phyloP scores from a whole-genome alignment of 2,329 filamentous ascomycete species.

The Fusarium avenaceum region DNA sequence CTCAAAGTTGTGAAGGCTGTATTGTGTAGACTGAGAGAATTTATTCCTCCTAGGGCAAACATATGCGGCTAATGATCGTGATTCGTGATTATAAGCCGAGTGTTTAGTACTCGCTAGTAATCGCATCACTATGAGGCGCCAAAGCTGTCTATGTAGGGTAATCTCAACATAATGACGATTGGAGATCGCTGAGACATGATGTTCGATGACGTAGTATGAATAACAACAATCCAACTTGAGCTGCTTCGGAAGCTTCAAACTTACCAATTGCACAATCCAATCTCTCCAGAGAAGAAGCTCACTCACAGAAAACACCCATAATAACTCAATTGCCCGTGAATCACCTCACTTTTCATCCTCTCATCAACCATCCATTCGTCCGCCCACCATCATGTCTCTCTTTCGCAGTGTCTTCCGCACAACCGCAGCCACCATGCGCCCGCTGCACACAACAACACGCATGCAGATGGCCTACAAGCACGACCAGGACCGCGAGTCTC shows the following conservation, averaged over 20 bases:
- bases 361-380: not conserved
- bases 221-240: conserved; percentile 8
- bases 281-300: not conserved
- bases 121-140: not conserved
- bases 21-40: too few relatives aligned
- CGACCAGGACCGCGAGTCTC: conserved; percentile 69
- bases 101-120: not conserved
- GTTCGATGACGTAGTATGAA: conserved; percentile 37
- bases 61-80: not conserved
- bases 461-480: conserved; percentile 61
- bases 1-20: too few relatives aligned
- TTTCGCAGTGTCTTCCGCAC: conserved; percentile 41
- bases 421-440: conserved; percentile 41
- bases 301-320: not conserved
- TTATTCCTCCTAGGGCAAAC: not conserved
- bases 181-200: conserved; percentile 27
- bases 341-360: not conserved
- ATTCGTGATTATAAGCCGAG: not conserved
- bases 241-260: conserved; percentile 4
- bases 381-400: conserved; percentile 35
- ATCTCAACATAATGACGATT: conserved; percentile 30
- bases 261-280: conserved; percentile 18
- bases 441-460: conserved; percentile 53
- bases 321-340: not conserved
- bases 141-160: conserved; percentile 13